Percentiles rank a stretch among this genome's conserved stretches.
Evolutionary conservation across 768 basidiomycete species (phyloP).

Genomic region (Cytidiella melzeri): DNA sequence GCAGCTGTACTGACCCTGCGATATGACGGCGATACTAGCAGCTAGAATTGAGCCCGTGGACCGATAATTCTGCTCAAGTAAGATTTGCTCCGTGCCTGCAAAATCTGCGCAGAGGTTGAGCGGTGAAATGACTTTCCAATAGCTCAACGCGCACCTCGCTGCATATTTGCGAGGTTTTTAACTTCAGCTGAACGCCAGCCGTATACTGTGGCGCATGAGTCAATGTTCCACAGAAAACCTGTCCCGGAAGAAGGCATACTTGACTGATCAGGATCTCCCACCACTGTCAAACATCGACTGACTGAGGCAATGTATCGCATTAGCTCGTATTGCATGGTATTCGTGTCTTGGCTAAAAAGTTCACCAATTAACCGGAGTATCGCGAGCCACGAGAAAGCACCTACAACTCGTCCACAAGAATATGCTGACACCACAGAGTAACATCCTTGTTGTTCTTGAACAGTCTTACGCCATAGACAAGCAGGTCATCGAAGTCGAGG

Average conservation of each 20-base stretch:
- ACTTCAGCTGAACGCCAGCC: conserved; percentile 84
- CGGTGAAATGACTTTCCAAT: neutral
- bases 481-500: conserved; percentile 84
- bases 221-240: neutral
- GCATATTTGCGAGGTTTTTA: conserved; percentile 70
- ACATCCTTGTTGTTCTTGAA: conserved; percentile 46
- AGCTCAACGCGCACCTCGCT: conserved; percentile 36
- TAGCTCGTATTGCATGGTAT: conserved; percentile 73
- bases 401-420: conserved; percentile 80
- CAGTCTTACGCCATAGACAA: conserved; percentile 64
- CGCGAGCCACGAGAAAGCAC: conserved; percentile 23
- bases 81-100: conserved; percentile 53
- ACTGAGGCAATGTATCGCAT: conserved; percentile 59
- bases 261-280: conserved; percentile 90
- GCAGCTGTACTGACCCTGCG: conserved; percentile 50
- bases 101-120: conserved; percentile 46
- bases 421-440: conserved; percentile 55
- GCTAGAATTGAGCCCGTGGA: conserved; percentile 73
- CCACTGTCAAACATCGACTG: conserved; percentile 60
- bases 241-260: conserved; percentile 35
- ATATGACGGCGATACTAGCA: conserved; percentile 71
- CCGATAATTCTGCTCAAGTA: conserved; percentile 83
- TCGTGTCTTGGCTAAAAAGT: conserved; percentile 64
- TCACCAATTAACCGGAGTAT: neutral
- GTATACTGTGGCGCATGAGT: conserved; percentile 44